A percentile compares a stretch with the other conserved stretches of the same genome.
These are phyloP conservation scores for Podaxis rugospora DNA, from an alignment of 768 basidiomycete genomes.

Conservation along the genomic window DNA sequence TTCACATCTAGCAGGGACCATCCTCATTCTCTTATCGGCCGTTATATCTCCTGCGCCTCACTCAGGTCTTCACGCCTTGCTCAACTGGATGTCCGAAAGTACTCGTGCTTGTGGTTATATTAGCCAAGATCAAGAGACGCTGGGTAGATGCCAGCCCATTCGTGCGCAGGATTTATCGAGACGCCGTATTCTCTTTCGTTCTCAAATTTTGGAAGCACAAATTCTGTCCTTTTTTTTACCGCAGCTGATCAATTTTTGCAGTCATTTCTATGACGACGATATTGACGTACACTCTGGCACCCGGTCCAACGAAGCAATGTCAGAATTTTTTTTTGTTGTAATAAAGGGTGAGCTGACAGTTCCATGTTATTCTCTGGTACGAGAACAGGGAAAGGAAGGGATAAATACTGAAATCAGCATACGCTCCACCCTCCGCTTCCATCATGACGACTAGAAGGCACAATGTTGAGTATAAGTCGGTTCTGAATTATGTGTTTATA, in stretches of 20 bases:
- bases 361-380: not conserved
- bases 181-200: not conserved
- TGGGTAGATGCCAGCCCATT: not conserved
- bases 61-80: no score
- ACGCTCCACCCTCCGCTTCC: no score
- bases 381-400: not conserved
- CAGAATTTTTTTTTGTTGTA: not conserved
- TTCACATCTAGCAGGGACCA: no score
- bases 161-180: not conserved
- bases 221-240: not conserved
- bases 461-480: no score
- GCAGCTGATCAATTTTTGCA: not conserved
- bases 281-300: not conserved
- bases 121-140: no score
- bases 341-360: not conserved
- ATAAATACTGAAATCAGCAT: not conserved
- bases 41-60: no score
- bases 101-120: no score
- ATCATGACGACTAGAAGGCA: no score
- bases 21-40: no score
- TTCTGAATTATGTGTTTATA: no score
- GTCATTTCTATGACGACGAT: not conserved
- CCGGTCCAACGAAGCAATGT: not conserved
- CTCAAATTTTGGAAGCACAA: not conserved
- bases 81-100: no score